Base-by-base conservation (phyloP, 2,329 filamentous ascomycete species). In the Reticulascus tulasneorum region DNA sequence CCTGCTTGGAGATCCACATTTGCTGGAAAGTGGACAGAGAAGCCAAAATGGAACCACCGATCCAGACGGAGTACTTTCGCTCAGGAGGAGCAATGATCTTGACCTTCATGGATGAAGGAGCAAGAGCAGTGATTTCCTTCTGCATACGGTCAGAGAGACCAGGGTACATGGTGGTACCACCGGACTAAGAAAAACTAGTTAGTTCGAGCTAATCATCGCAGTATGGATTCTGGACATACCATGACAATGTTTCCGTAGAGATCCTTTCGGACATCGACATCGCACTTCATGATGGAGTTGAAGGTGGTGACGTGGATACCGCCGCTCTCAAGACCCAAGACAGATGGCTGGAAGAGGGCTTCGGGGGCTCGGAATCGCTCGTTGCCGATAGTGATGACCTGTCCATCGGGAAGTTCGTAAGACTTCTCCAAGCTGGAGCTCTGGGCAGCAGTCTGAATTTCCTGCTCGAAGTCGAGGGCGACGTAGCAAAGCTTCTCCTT, bases 1-100 rank as follows among this genome's bases (percentile, higher is more conserved):
- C 91, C 79, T 98, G 93, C 89, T 98, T 98, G 62, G 93, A 98
- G 84, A 98, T 97, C 93, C 93, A 98, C 93, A 98, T 98, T 79
- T 98, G 93, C 82, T 98, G 93, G 91, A 98, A 98, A 73, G 93
- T 98, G 57, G 93, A 98, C 62, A 98, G 86, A 51, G 93, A 98
- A 59, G 93, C 93, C 64, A 98, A 77, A 76, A 98, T 98, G 71
- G 93, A 98, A 82, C 93, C 93, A 93, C 93, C 93, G 70, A 98
- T 98, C 93, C 93, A 98, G 80, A 98, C 93, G 50, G 93, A 97
- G 88, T 98, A 98, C 83, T 98, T 98, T 75, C 93, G 88, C 86
- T 98, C 93, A 56, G 93, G 93, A 59, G 93, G 93, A 76, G 93
- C 93, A 68, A 98, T 97, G 76, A 98, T 97, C 87, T 97, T 97